Conservation (phyloP, 306 rosid genomes). For the Clitoria ternatea region DNA sequence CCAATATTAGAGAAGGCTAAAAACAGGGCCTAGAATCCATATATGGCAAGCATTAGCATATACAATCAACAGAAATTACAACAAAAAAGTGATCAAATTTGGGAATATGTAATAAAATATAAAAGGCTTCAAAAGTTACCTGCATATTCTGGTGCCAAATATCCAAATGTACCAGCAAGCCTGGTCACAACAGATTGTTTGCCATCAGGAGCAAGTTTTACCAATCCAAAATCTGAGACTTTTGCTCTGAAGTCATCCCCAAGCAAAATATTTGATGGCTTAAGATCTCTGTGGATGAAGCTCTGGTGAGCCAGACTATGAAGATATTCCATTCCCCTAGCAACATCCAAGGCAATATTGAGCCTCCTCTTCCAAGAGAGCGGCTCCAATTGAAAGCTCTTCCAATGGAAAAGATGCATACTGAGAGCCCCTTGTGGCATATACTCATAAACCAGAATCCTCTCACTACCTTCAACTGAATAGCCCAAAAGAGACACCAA, state of each 20-base stretch:
- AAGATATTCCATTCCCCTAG: constrained; percentile 14
- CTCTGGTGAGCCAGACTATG: not conserved
- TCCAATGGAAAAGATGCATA: constrained; percentile 82
- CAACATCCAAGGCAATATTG: constrained; percentile 74
- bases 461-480: constrained; percentile 64
- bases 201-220: constrained; percentile 88
- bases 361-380: constrained; percentile 86
- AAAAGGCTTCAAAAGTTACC: constrained; percentile 5
- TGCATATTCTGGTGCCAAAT: constrained; percentile 53
- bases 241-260: constrained; percentile 78
- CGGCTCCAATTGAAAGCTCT: constrained; percentile 56
- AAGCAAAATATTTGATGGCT: constrained; percentile 76
- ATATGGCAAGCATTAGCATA: not conserved
- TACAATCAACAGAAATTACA: not conserved
- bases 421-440: constrained; percentile 94
- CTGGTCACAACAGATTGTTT: constrained; percentile 68
- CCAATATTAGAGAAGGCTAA: not conserved
- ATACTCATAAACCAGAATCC: constrained; percentile 31
- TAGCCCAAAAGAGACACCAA: constrained; percentile 81
- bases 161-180: constrained; percentile 94
- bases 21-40: not conserved
- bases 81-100: not conserved
- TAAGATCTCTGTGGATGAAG: constrained; percentile 11
- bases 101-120: not conserved
- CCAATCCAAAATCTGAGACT: constrained; percentile 84